phyloP scores from a whole-genome alignment of 192 early-diverging fungal species.

The Coemansia sp. region DNA sequence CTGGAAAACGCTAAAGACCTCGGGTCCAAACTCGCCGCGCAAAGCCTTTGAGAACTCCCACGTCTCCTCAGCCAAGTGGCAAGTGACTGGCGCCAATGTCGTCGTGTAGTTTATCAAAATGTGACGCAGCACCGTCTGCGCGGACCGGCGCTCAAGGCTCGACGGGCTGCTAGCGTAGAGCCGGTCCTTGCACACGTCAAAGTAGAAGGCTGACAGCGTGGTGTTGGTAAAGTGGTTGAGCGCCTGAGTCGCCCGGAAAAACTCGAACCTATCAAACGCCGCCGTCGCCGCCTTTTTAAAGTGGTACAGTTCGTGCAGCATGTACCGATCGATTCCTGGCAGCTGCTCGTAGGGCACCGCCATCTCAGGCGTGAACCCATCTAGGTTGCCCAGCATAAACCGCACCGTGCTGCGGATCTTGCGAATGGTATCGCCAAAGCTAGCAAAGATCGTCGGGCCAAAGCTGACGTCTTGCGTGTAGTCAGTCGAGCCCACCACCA shows the following conservation, averaged over 20 bases:
- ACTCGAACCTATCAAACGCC: conserved; percentile 62
- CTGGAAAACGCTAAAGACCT: conserved; percentile 58
- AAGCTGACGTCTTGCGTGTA: conserved; percentile 73
- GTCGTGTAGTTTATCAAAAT: conserved; percentile 62
- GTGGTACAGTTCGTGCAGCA: conserved; percentile 64
- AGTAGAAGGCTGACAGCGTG: conserved; percentile 72
- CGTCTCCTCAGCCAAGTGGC: conserved; percentile 71
- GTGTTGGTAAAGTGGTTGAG: conserved; percentile 68
- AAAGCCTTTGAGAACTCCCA: conserved; percentile 60
- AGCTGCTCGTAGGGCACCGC: conserved; percentile 56
- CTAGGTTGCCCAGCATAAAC: conserved; percentile 75
- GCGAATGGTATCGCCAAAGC: conserved; percentile 65
- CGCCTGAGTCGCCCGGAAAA: conserved; percentile 62
- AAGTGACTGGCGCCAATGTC: conserved; percentile 63
- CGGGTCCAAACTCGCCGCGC: conserved; percentile 43
- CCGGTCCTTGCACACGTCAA: conserved; percentile 78
- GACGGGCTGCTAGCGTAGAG: conserved; percentile 60
- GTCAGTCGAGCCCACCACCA: conserved; percentile 74
- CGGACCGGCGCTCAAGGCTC: conserved; percentile 55
- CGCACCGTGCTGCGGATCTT: conserved; percentile 74
- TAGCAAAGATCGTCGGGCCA: conserved; percentile 62
- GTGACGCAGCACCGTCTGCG: conserved; percentile 65
- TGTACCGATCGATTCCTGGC: conserved; percentile 44
- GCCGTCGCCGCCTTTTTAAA: conserved; percentile 56
- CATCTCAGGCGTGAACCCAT: conserved; percentile 53